phyloP scores from a whole-genome alignment of 495 filamentous ascomycete genomes.

The Astrothelium subdiscretum region DNA sequence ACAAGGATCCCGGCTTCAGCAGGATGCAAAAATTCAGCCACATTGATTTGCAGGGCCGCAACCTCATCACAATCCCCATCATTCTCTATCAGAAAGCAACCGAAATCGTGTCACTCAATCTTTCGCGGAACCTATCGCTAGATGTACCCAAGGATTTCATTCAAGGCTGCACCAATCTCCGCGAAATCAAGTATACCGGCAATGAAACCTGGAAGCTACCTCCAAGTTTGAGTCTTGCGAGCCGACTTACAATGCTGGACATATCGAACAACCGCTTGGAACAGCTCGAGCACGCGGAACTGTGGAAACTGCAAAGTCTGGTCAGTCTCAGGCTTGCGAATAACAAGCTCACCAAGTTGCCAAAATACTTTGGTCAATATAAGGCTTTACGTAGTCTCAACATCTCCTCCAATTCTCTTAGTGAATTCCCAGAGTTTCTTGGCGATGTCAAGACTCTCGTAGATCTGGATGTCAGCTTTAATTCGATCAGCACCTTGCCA shows the following conservation, averaged over 20 bases:
- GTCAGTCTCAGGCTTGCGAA: constrained; percentile 88
- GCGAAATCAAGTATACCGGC: constrained; percentile 87
- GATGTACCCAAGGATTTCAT: constrained; percentile 96
- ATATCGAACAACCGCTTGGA: constrained; percentile 90
- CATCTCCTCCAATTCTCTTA: constrained; percentile 83
- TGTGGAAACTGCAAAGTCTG: constrained; percentile 58
- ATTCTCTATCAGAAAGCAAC: constrained; percentile 78
- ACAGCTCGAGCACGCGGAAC: constrained; percentile 68
- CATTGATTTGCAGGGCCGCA: constrained; percentile 83
- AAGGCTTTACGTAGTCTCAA: constrained; percentile 67
- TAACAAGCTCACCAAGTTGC: constrained; percentile 69
- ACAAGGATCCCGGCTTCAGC: constrained; percentile 66
- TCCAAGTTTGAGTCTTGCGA: constrained; percentile 70
- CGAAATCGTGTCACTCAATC: constrained; percentile 89
- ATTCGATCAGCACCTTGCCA: constrained; percentile 65
- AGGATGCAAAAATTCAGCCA: constrained; percentile 83
- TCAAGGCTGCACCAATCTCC: constrained; percentile 76
- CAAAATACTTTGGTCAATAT: constrained; percentile 70
- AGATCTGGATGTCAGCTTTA: constrained; percentile 96
- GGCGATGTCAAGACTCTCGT: constrained; percentile 72
- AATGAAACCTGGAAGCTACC: constrained; percentile 88
- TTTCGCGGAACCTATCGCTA: constrained; percentile 82
- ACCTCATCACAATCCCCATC: constrained; percentile 90
- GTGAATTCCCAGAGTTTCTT: constrained; percentile 71
- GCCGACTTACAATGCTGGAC: constrained; percentile 74